phyloP scores from a whole-genome alignment of 192 early-diverging fungal genomes.

The Coemansia sp. region DNA sequence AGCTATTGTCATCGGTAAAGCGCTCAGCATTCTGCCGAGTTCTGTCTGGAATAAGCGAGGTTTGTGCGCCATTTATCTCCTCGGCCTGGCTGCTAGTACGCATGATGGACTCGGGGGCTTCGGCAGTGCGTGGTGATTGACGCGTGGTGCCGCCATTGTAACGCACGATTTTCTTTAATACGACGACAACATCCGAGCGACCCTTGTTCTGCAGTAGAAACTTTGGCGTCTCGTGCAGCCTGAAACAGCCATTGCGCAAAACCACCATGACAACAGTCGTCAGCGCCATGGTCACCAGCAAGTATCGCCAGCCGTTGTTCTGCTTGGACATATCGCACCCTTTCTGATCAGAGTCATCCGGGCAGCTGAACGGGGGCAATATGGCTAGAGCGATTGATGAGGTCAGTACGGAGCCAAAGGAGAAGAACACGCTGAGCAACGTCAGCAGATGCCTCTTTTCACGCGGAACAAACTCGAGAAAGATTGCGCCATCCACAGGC shows the following conservation, averaged over 20 bases:
- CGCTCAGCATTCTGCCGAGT: background rate
- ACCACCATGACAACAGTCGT: constrained; percentile 74
- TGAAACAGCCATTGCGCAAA: constrained; percentile 68
- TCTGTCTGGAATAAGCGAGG: constrained; percentile 14
- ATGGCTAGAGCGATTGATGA: constrained; percentile 68
- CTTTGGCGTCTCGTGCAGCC: constrained; percentile 81
- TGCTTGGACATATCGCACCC: constrained; percentile 62
- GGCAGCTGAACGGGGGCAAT: constrained; percentile 72
- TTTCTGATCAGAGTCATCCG: constrained; percentile 40
- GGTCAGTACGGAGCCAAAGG: constrained; percentile 76
- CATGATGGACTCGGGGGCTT: background rate
- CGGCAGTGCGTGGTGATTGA: constrained; percentile 14
- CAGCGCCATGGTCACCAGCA: constrained; percentile 66
- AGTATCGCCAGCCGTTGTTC: constrained; percentile 81
- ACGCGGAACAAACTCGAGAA: constrained; percentile 84
- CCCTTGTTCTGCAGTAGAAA: constrained; percentile 70
- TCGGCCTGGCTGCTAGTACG: constrained; percentile 7
- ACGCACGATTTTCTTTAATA: constrained; percentile 66
- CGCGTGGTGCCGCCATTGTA: constrained; percentile 62
- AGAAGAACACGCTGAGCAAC: constrained; percentile 84
- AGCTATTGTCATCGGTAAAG: constrained; percentile 16
- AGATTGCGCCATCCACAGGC: constrained; percentile 76
- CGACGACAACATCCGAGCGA: constrained; percentile 68
- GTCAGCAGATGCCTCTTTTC: constrained; percentile 81
- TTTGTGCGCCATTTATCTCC: constrained; percentile 1